Evolutionary conservation across 1,139 yeast genomes (phyloP), one percentile per base, ranked within the genome.

Genomic region (Magnusiomyces clavatus): DNA sequence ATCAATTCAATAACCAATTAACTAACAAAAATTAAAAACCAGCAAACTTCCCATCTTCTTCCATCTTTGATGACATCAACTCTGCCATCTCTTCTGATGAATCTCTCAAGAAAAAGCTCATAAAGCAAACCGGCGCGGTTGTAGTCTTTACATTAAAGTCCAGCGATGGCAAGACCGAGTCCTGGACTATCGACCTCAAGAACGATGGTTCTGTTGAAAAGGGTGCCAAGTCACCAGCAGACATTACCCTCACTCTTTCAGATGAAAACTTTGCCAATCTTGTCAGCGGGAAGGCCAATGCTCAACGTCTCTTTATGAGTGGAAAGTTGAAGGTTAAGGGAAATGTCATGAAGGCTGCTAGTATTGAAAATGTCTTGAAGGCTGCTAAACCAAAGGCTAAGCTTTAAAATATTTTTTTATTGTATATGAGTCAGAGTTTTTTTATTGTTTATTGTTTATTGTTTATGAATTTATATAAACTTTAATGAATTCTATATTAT

Each of bases 251-350:
- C 67, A 70, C 76, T 59, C 73, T 86, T 61, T 73, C 73, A 59
- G 95, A 86, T 64, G 70, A 64, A 49, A 66, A 70, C 61, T 80
- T 86, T 62, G 83, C 77, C 60, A 81, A 78, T 66, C 77, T 86
- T 62, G 86, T 86, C 53, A 71, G 75, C 57, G 94, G 94, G 61
- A 83, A 85, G 74, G 82, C 88, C 58, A 83, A 83, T 67, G 89
- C 95, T 54, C 95, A 86, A 70, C 83, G 82, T 73, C 77, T 87
- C 64, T 86, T 86, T 71, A 80, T 86, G 86, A 74, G 79, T 64
- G 95, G 95, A 53, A 84, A 83, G 70, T 77, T 86, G 69, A 86
- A 86, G 77, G 83, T 86, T 60, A 84, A 82, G 76, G 95, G 95
- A 63, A 86, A 86, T 73, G 83, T 86, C 74, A 84, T 85, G 90